phyloP scores from a whole-genome alignment of 2,329 filamentous ascomycete species.

The Aspergillus jensenii region DNA sequence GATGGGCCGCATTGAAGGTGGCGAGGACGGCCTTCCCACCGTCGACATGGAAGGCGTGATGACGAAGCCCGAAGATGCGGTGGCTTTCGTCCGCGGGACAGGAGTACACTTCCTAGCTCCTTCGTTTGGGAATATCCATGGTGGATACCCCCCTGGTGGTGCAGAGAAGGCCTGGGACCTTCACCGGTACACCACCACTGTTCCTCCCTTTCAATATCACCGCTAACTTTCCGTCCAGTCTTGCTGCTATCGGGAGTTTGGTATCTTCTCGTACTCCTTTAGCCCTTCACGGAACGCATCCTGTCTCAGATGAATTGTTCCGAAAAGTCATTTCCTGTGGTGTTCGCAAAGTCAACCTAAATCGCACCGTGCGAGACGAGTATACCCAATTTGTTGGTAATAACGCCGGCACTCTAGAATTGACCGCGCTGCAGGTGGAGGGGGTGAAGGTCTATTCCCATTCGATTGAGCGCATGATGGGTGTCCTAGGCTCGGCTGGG shows the following conservation, averaged over 20 bases:
- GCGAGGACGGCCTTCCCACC: constrained; percentile 71
- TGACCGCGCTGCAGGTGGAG: constrained; percentile 13
- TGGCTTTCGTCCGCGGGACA: constrained; percentile 61
- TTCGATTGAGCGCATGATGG: constrained; percentile 17
- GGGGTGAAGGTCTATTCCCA: constrained; percentile 14
- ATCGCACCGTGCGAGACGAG: constrained; percentile 25
- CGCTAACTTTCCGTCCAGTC: not conserved
- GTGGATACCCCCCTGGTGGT: constrained; percentile 25
- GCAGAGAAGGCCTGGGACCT: constrained; percentile 15
- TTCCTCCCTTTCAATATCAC: not conserved
- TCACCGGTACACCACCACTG: not conserved
- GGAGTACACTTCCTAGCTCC: constrained; percentile 71
- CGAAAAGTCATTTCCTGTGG: constrained; percentile 15
- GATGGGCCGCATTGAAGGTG: constrained; percentile 65
- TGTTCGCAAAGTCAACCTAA: constrained; percentile 25
- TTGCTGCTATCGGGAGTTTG: constrained; percentile 9
- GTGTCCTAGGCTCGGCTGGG: constrained; percentile 10
- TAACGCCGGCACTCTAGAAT: constrained; percentile 13
- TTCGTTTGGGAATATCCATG: constrained; percentile 29
- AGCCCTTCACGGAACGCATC: constrained; percentile 24
- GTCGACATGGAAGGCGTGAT: constrained; percentile 58
- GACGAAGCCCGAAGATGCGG: constrained; percentile 65
- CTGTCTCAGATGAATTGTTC: constrained; percentile 21
- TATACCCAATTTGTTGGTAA: constrained; percentile 22
- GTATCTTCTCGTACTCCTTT: constrained; percentile 11